Percentiles rank a stretch among this genome's conserved stretches.
Evolutionary conservation across 176 grass and related monocot genomes (phyloP).

Genomic region (Oryza coarctata): DNA sequence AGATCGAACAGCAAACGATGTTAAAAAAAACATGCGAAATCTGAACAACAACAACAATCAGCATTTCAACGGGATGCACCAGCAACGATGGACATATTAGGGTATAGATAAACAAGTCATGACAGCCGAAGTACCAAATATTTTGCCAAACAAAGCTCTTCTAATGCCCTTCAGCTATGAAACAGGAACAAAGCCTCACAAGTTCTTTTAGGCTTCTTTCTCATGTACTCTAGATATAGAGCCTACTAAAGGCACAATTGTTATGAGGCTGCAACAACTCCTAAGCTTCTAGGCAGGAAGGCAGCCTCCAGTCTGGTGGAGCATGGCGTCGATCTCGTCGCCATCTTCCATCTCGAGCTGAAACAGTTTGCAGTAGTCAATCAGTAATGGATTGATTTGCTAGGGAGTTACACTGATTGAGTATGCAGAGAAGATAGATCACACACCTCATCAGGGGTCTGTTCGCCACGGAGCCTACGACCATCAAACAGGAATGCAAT

Average conservation of each 20-base stretch:
- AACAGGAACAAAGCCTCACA: conserved; percentile 42
- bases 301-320: conserved; percentile 80
- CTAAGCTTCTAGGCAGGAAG: conserved; percentile 20
- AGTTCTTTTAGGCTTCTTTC: conserved; percentile 29
- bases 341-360: conserved; percentile 95
- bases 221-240: not conserved
- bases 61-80: not conserved
- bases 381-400: not conserved
- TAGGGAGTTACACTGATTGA: too few species aligned
- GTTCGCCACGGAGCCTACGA: conserved; percentile 80
- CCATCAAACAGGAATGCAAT: conserved; percentile 91
- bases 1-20: not conserved
- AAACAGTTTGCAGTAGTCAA: not conserved
- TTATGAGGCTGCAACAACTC: not conserved
- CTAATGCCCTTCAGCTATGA: conserved; percentile 36
- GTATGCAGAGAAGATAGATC: not conserved
- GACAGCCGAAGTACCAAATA: conserved; percentile 35
- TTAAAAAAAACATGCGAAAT: not conserved
- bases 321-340: conserved; percentile 88
- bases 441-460: conserved; percentile 75
- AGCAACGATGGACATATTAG: not conserved
- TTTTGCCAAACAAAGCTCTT: conserved; percentile 29
- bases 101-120: conserved; percentile 26
- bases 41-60: too few species aligned
- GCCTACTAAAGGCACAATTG: not conserved